A percentile compares a stretch with the other conserved stretches of the same genome.
Evolutionary conservation across 2,329 filamentous ascomycete genomes (phyloP).

Genomic region (Colletotrichum spaethianum): DNA sequence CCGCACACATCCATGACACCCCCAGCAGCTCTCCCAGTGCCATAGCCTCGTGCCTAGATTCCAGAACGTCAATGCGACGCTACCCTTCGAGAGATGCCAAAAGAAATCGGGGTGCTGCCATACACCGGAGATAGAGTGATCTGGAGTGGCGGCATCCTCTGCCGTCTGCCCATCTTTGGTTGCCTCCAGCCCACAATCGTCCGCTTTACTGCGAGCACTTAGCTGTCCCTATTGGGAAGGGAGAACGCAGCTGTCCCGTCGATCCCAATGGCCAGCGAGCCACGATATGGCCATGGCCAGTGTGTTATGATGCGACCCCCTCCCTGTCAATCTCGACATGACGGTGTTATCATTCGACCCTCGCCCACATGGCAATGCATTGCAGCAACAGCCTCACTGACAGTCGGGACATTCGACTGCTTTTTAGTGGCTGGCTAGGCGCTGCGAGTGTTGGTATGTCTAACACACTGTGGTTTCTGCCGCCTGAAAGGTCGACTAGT

Average conservation of each 20-base stretch:
- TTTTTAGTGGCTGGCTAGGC: constrained; percentile 24
- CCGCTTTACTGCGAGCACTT: constrained; percentile 19
- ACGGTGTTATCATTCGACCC: constrained; percentile 39
- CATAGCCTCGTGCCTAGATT: not conserved
- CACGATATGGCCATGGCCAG: constrained; percentile 32
- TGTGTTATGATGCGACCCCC: constrained; percentile 36
- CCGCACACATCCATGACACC: not conserved
- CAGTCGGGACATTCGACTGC: constrained; percentile 8
- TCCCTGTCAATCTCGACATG: constrained; percentile 38
- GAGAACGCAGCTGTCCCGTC: constrained; percentile 12
- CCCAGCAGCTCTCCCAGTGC: not conserved
- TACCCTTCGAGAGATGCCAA: not conserved
- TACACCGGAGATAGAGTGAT: constrained; percentile 16
- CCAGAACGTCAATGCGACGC: not conserved
- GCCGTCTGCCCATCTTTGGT: constrained; percentile 36
- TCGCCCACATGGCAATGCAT: constrained; percentile 20
- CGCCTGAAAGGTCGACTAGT: not conserved
- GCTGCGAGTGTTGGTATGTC: not conserved
- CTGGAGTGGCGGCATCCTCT: constrained; percentile 26
- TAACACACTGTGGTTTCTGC: constrained; percentile 23
- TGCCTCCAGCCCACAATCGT: constrained; percentile 30
- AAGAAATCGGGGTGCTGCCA: constrained; percentile 6
- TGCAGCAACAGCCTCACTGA: constrained; percentile 17
- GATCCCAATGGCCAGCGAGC: constrained; percentile 35
- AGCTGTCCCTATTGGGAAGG: not conserved